Evolutionary conservation across 2,329 filamentous ascomycete genomes (phyloP).

Genomic region (Dothiorella sarmentorum): DNA sequence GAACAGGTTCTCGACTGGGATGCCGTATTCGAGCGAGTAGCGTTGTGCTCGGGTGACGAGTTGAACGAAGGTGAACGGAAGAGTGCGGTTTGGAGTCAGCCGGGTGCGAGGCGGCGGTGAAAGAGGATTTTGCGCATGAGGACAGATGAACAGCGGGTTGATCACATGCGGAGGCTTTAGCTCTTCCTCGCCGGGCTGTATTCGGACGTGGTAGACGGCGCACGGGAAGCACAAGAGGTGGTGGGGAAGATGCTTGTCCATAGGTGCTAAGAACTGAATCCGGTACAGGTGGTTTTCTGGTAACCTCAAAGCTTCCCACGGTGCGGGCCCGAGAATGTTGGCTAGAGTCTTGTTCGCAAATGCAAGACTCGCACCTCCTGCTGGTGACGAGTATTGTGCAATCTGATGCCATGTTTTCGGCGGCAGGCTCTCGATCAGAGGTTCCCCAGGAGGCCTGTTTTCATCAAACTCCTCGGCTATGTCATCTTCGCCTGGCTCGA

Average conservation of each 20-base stretch:
- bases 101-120: slow-evolving; percentile 47
- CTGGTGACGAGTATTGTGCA: slow-evolving; percentile 39
- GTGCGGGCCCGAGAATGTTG: slow-evolving; percentile 39
- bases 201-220: slow-evolving; percentile 53
- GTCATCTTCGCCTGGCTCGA: slow-evolving; percentile 29
- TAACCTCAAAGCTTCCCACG: slow-evolving; percentile 37
- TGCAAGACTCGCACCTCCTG: slow-evolving; percentile 50
- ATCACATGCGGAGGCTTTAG: slow-evolving; percentile 52
- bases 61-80: slow-evolving; percentile 59
- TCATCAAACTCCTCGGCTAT: slow-evolving; percentile 30
- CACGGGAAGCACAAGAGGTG: slow-evolving; percentile 61
- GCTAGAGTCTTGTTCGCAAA: slow-evolving; percentile 49
- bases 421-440: slow-evolving; percentile 43
- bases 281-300: slow-evolving; percentile 44
- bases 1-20: slow-evolving; percentile 45
- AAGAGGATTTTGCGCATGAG: slow-evolving; percentile 49
- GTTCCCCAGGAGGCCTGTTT: slow-evolving; percentile 24
- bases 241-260: slow-evolving; percentile 52
- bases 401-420: slow-evolving; percentile 47
- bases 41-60: slow-evolving; percentile 50
- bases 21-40: slow-evolving; percentile 48
- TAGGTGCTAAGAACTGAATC: slow-evolving; percentile 49
- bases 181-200: slow-evolving; percentile 51
- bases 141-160: slow-evolving; percentile 57
- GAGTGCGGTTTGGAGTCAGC: slow-evolving; percentile 52